These are phyloP conservation scores for Naganishia vaughanmartiniae DNA, from an alignment of 768 basidiomycete species.

Conservation along the genomic window DNA sequence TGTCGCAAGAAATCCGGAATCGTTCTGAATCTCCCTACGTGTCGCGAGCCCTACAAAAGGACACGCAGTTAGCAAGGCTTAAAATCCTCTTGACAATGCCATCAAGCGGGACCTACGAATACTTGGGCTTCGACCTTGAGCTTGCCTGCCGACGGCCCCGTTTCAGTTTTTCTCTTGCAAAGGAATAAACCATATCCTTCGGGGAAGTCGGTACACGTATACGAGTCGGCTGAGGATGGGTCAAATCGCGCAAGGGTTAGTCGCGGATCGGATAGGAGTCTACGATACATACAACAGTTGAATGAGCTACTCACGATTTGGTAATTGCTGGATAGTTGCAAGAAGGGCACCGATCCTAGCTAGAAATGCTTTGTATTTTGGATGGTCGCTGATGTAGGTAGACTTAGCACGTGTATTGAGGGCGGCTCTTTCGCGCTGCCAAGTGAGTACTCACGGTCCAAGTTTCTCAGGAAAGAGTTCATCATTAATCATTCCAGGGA, in stretches of 20 bases:
- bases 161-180: slow-evolving; percentile 18
- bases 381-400: slow-evolving; percentile 7
- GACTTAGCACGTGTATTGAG: not conserved
- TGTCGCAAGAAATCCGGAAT: slow-evolving; percentile 11
- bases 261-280: not conserved
- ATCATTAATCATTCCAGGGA: slow-evolving; percentile 10
- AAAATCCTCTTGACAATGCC: not conserved
- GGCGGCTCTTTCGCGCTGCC: not conserved
- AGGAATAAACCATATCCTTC: slow-evolving; percentile 17
- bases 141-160: not conserved
- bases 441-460: slow-evolving; percentile 17
- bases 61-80: no score
- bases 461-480: slow-evolving; percentile 8
- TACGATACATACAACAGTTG: no score
- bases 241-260: not conserved
- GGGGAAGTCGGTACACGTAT: not conserved
- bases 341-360: not conserved
- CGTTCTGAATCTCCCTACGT: slow-evolving; percentile 4
- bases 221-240: slow-evolving; percentile 3
- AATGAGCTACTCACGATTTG: not conserved
- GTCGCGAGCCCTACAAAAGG: slow-evolving; percentile 4
- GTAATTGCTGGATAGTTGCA: not conserved
- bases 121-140: slow-evolving; percentile 5
- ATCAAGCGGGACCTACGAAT: not conserved
- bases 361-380: slow-evolving; percentile 3